Evolutionary conservation across 106 monocot species (phyloP).

Genomic region (Dactylorhiza incarnata): DNA sequence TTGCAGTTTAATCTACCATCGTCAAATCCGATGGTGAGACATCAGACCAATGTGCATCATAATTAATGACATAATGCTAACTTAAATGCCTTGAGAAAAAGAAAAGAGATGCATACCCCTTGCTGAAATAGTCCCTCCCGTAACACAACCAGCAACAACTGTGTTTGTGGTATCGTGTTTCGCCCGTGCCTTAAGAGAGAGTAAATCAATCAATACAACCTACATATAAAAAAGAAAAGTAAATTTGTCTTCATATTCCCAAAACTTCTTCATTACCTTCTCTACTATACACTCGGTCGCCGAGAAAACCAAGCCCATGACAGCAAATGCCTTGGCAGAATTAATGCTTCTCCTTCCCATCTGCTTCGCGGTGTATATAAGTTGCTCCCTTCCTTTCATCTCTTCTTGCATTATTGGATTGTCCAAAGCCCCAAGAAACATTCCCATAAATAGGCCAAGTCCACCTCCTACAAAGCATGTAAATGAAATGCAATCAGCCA

Average conservation of each 20-base stretch:
- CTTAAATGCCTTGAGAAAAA: background rate
- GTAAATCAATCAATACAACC: background rate
- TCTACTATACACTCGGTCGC: slow-evolving; percentile 93
- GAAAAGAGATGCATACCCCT: slow-evolving; percentile 43
- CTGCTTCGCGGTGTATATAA: slow-evolving; percentile 82
- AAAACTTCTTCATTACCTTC: slow-evolving; percentile 39
- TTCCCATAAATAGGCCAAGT: slow-evolving; percentile 80
- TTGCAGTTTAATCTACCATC: background rate
- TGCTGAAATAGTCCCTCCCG: slow-evolving; percentile 88
- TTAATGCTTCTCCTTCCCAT: slow-evolving; percentile 89
- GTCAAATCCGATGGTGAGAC: background rate
- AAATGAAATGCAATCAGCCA: background rate
- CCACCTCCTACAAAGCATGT: slow-evolving; percentile 62
- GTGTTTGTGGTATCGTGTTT: slow-evolving; percentile 97
- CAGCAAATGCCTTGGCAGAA: slow-evolving; percentile 86
- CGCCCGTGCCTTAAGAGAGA: slow-evolving; percentile 60
- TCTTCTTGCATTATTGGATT: slow-evolving; percentile 74
- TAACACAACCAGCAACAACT: slow-evolving; percentile 88
- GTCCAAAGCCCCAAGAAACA: slow-evolving; percentile 87
- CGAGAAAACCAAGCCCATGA: slow-evolving; percentile 93
- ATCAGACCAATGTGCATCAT: background rate
- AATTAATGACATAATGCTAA: background rate
- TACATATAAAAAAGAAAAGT: background rate
- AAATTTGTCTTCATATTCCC: background rate
- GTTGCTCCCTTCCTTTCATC: slow-evolving; percentile 76